A percentile compares a stretch with the other conserved stretches of the same genome.
These are phyloP conservation scores for Scedosporium aurantiacum DNA, from an alignment of 2,329 filamentous ascomycete genomes.

Conservation along the genomic window DNA sequence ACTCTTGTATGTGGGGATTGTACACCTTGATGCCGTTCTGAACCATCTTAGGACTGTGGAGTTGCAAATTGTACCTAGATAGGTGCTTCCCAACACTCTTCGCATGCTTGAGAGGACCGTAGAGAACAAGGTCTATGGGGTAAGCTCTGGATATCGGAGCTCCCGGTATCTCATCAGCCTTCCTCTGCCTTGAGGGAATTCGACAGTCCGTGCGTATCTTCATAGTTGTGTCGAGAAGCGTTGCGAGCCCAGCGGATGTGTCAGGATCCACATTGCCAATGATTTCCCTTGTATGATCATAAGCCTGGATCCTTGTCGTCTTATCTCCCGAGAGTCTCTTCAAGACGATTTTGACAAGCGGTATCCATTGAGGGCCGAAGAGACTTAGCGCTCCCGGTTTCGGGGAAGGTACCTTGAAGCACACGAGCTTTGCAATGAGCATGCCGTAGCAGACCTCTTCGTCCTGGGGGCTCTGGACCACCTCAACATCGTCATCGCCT, in stretches of 20 bases:
- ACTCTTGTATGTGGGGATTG: constrained; percentile 61
- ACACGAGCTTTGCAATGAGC: constrained; percentile 57
- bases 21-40: constrained; percentile 59
- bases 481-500: constrained; percentile 47
- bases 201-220: constrained; percentile 62
- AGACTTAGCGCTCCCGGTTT: constrained; percentile 52
- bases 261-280: constrained; percentile 67
- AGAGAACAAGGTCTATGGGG: constrained; percentile 63
- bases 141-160: constrained; percentile 49
- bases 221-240: constrained; percentile 57
- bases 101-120: constrained; percentile 59
- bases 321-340: constrained; percentile 45
- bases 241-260: constrained; percentile 56
- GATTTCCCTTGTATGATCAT: constrained; percentile 57
- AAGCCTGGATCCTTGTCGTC: constrained; percentile 55
- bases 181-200: constrained; percentile 55
- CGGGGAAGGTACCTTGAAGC: constrained; percentile 55
- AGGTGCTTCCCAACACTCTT: constrained; percentile 57
- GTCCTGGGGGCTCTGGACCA: constrained; percentile 45
- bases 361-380: constrained; percentile 52
- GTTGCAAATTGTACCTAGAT: constrained; percentile 49
- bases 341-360: constrained; percentile 62
- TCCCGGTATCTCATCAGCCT: constrained; percentile 53
- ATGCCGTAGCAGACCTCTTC: constrained; percentile 76
- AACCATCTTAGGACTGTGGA: constrained; percentile 55